phyloP scores from a whole-genome alignment of 2,329 filamentous ascomycete genomes.

The Penicillium griseofulvum region DNA sequence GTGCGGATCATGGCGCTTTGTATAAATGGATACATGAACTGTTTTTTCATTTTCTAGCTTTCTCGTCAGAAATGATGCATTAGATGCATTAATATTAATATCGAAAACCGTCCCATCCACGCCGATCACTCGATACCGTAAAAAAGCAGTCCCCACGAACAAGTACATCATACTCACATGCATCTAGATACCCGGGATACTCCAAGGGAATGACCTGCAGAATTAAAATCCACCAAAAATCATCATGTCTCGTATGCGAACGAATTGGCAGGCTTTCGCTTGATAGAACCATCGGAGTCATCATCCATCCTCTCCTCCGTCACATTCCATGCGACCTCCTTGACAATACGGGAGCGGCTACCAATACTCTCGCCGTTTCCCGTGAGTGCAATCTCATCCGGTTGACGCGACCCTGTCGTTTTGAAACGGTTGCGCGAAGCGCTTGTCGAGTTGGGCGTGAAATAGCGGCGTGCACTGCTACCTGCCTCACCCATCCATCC shows the following conservation, averaged over 20 bases:
- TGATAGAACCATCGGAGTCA: neutral
- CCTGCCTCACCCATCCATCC: conserved; percentile 16
- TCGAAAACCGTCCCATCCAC: neutral
- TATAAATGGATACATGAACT: neutral
- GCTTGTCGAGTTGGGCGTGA: conserved; percentile 2
- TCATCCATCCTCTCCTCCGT: conserved; percentile 10
- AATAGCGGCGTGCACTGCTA: conserved; percentile 13
- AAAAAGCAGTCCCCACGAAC: neutral
- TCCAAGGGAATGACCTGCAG: neutral
- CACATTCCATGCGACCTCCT: conserved; percentile 21
- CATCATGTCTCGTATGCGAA: neutral
- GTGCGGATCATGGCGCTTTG: neutral
- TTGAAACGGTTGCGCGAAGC: conserved; percentile 13
- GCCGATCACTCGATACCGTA: neutral
- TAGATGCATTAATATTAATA: neutral
- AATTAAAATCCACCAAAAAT: neutral
- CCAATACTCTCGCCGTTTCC: conserved; percentile 13
- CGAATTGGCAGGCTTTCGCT: neutral
- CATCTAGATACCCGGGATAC: neutral
- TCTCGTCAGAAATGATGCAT: too few relatives aligned
- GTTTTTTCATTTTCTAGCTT: neutral
- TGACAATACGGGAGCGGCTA: conserved; percentile 14
- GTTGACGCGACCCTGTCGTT: conserved; percentile 2
- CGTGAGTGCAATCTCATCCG: conserved; percentile 20
- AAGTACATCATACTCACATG: too few relatives aligned